A percentile compares a stretch with the other conserved stretches of the same genome.
These are phyloP conservation scores for Platismatia glauca DNA, from an alignment of 495 filamentous ascomycete genomes.

Conservation along the genomic window DNA sequence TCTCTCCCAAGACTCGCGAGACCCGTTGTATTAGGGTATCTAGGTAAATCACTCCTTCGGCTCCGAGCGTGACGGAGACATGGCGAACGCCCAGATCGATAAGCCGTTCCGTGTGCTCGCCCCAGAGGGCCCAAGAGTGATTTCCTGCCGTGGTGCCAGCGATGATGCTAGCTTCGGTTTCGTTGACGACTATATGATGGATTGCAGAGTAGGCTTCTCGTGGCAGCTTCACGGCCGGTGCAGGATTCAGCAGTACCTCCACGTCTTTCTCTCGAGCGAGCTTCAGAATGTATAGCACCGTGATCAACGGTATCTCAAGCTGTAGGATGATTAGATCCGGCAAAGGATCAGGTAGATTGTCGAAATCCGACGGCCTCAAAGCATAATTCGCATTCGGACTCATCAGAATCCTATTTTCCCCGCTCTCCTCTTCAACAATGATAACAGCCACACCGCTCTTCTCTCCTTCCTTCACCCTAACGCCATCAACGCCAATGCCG, in stretches of 20 bases:
- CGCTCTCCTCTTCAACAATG: constrained; percentile 69
- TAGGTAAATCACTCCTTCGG: constrained; percentile 57
- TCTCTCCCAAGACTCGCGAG: constrained; percentile 42
- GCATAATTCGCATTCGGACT: constrained; percentile 69
- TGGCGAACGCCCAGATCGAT: constrained; percentile 59
- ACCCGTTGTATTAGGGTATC: constrained; percentile 36
- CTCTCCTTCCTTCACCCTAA: constrained; percentile 39
- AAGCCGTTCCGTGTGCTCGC: constrained; percentile 43
- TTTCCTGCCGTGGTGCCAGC: constrained; percentile 36
- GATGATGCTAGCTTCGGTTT: constrained; percentile 78
- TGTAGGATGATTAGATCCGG: constrained; percentile 75
- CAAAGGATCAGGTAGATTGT: constrained; percentile 31
- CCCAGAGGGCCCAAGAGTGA: constrained; percentile 33
- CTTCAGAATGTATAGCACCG: constrained; percentile 56
- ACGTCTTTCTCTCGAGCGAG: constrained; percentile 42
- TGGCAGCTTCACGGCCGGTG: constrained; percentile 65
- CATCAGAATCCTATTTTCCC: constrained; percentile 83
- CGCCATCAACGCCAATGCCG: constrained; percentile 52
- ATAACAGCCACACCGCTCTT: constrained; percentile 75
- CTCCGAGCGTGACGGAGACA: constrained; percentile 74
- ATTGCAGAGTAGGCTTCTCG: constrained; percentile 56
- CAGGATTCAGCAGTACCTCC: constrained; percentile 72
- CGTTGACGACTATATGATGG: constrained; percentile 80
- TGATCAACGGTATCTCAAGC: constrained; percentile 70
- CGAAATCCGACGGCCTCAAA: constrained; percentile 35